Evolutionary conservation across 169 alveolate genomes (phyloP).

Genomic region (Cryptosporidium felis): DNA sequence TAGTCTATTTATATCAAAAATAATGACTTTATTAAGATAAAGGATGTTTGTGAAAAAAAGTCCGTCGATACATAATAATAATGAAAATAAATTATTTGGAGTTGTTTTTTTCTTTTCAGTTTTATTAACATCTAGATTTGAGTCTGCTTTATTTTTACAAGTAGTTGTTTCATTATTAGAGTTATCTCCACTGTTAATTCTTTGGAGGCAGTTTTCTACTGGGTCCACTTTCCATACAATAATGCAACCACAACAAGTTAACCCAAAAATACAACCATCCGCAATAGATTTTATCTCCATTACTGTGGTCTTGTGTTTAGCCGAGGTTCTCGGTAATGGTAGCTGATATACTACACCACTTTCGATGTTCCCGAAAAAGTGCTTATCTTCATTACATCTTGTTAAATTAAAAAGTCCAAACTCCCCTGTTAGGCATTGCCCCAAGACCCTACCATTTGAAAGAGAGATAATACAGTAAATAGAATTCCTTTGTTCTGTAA

Average conservation of each 20-base stretch:
- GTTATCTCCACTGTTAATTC: not conserved
- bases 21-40: constrained; percentile 20
- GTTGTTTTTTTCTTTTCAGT: not conserved
- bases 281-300: constrained; percentile 32
- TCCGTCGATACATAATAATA: constrained; percentile 34
- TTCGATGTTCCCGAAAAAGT: constrained; percentile 59
- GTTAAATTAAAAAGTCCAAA: constrained; percentile 36
- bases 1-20: constrained; percentile 35
- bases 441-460: constrained; percentile 49
- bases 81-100: constrained; percentile 15
- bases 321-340: constrained; percentile 9
- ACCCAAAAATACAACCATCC: constrained; percentile 66
- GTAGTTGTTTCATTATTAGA: not conserved
- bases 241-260: constrained; percentile 42
- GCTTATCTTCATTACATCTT: constrained; percentile 55
- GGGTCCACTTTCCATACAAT: constrained; percentile 59
- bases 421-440: constrained; percentile 67
- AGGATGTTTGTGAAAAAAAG: constrained; percentile 19
- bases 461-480: constrained; percentile 60
- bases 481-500: constrained; percentile 48
- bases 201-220: constrained; percentile 1
- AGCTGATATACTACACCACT: constrained; percentile 58
- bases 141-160: not conserved
- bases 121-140: not conserved
- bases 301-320: not conserved